These are phyloP conservation scores for Myxozyma melibiosi DNA, from an alignment of 805 yeast species.

Conservation along the genomic window DNA sequence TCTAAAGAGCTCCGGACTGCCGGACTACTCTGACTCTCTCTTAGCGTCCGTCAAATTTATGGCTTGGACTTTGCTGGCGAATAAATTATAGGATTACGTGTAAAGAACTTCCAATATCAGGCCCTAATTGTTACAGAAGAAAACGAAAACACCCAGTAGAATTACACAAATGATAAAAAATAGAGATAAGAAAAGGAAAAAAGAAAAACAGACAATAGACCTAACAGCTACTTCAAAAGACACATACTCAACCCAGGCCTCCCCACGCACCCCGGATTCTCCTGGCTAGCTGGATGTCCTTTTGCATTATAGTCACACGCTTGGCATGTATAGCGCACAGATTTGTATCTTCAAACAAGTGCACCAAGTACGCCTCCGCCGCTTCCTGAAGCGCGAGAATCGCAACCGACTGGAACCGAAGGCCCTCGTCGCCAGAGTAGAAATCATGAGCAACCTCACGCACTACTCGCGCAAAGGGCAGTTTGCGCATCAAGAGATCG, in stretches of 20 bases:
- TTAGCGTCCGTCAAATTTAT: too few species aligned
- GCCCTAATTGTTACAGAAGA: background rate
- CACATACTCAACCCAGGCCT: constrained; percentile 23
- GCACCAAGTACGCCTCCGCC: constrained; percentile 95
- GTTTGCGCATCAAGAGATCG: constrained; percentile 89
- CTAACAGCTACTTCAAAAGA: background rate
- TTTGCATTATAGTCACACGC: constrained; percentile 98
- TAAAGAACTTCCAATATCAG: background rate
- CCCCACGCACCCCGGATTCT: constrained; percentile 82
- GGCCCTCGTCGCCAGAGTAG: constrained; percentile 41
- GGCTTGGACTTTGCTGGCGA: too few species aligned
- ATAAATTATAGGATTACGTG: too few species aligned
- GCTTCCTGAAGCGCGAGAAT: constrained; percentile 98
- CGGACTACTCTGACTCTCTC: too few species aligned
- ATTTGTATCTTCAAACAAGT: constrained; percentile 96
- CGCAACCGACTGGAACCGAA: constrained; percentile 97
- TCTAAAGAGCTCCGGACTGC: too few species aligned
- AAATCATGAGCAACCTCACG: constrained; percentile 95
- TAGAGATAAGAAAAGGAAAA: background rate
- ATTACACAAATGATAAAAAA: too few species aligned
- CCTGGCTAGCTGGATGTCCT: constrained; percentile 96
- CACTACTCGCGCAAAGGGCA: constrained; percentile 96
- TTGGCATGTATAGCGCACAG: constrained; percentile 98
- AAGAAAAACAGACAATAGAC: background rate
- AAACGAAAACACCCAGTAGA: background rate